Percentiles rank a stretch among this genome's conserved stretches.
Evolutionary conservation across 495 filamentous ascomycete species (phyloP).

Genomic region (Immersiella caudata): DNA sequence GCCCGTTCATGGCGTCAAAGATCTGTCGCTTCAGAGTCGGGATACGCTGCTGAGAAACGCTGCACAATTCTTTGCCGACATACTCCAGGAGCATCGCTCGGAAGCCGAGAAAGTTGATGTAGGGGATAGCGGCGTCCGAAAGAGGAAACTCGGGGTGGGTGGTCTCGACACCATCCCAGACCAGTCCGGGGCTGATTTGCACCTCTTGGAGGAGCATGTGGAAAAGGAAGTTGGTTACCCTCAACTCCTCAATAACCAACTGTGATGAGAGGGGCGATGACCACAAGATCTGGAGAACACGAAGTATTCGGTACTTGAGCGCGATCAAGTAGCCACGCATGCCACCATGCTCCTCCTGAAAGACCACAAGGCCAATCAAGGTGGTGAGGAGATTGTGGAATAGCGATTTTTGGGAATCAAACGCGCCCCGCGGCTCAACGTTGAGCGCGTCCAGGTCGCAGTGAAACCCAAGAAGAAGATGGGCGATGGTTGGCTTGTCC

Average conservation of each 20-base stretch:
- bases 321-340: slow-evolving; percentile 70
- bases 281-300: slow-evolving; percentile 81
- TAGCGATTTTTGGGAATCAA: slow-evolving; percentile 69
- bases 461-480: slow-evolving; percentile 85
- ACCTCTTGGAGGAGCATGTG: slow-evolving; percentile 66
- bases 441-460: slow-evolving; percentile 68
- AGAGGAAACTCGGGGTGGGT: slow-evolving; percentile 63
- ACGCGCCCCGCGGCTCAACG: slow-evolving; percentile 63
- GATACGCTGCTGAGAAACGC: slow-evolving; percentile 67
- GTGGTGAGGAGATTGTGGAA: slow-evolving; percentile 78
- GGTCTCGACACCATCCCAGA: slow-evolving; percentile 67
- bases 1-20: slow-evolving; percentile 77
- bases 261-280: slow-evolving; percentile 75
- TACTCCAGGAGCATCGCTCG: slow-evolving; percentile 80
- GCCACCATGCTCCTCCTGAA: slow-evolving; percentile 56
- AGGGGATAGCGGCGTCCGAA: slow-evolving; percentile 61
- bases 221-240: slow-evolving; percentile 72
- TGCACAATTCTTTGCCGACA: slow-evolving; percentile 77
- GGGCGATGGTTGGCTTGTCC: slow-evolving; percentile 77
- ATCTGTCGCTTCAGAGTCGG: slow-evolving; percentile 77
- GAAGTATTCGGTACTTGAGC: slow-evolving; percentile 73
- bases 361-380: slow-evolving; percentile 63
- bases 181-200: slow-evolving; percentile 61
- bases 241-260: slow-evolving; percentile 75
- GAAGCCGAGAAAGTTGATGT: slow-evolving; percentile 72